Conservation (phyloP, 257 asterid genomes). For the Solanum piurae region DNA sequence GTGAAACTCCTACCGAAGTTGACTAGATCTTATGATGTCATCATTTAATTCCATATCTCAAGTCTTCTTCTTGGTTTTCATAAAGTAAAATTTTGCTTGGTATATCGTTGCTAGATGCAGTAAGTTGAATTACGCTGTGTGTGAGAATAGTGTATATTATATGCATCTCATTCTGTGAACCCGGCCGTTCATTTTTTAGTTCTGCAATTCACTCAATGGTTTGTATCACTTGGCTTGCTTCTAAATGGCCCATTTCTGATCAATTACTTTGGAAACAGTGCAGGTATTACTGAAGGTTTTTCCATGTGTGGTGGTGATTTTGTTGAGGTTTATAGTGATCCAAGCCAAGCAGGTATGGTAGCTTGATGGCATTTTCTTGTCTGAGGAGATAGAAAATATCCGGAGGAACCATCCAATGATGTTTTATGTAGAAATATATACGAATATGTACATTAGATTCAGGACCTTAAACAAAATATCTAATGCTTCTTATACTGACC, state of each 20-base stretch:
- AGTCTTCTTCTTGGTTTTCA: neutral
- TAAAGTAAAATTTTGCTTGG: neutral
- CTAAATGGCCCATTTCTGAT: neutral
- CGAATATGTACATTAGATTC: neutral
- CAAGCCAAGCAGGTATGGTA: conserved; percentile 69
- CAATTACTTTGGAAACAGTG: conserved; percentile 50
- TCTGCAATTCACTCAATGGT: neutral
- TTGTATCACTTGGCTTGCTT: neutral
- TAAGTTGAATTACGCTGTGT: neutral
- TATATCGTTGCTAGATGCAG: neutral
- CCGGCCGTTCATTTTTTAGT: neutral
- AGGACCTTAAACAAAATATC: neutral
- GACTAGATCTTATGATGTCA: neutral
- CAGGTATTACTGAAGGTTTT: conserved; percentile 96
- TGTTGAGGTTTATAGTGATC: conserved; percentile 86
- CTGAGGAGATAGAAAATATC: neutral
- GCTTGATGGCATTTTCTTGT: neutral
- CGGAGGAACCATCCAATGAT: neutral
- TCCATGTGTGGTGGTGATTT: conserved; percentile 99
- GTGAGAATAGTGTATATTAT: neutral
- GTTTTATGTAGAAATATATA: neutral
- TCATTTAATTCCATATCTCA: neutral
- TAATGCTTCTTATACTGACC: neutral
- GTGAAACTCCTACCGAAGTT: neutral
- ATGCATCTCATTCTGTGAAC: neutral